Conservation (phyloP, 495 filamentous ascomycete genomes). For the Aspergillus olivimuriae region DNA sequence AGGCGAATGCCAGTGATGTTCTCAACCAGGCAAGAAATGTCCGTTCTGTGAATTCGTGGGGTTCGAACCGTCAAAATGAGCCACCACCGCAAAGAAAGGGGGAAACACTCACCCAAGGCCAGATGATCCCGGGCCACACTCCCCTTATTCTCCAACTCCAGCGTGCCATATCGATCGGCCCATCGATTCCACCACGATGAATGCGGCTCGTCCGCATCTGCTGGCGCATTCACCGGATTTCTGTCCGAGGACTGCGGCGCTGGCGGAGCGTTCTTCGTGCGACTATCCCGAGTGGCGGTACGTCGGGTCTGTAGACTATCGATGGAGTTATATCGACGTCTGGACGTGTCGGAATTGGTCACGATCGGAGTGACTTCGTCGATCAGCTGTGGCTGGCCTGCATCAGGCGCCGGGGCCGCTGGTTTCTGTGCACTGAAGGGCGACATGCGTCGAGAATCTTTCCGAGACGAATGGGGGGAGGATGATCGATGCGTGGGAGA, state of each 20-base stretch:
- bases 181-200: constrained; percentile 44
- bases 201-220: constrained; percentile 16
- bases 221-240: constrained; percentile 3
- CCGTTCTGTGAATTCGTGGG: constrained; percentile 60
- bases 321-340: constrained; percentile 34
- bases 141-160: constrained; percentile 95
- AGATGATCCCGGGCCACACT: constrained; percentile 93
- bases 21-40: constrained; percentile 97
- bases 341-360: constrained; percentile 14
- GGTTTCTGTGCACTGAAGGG: constrained; percentile 8
- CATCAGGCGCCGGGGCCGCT: constrained; percentile 8
- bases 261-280: constrained; percentile 5
- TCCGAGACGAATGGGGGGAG: constrained; percentile 22
- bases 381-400: constrained; percentile 10
- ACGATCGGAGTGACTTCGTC: constrained; percentile 34
- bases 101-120: constrained; percentile 64
- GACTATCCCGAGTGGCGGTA: constrained; percentile 7
- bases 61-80: constrained; percentile 4
- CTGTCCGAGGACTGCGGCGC: constrained; percentile 2
- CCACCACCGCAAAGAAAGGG: constrained; percentile 7
- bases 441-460: constrained; percentile 11
- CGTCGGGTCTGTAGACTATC: constrained; percentile 16
- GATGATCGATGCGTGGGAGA: constrained; percentile 21
- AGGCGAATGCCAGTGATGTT: constrained; percentile 91
- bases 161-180: constrained; percentile 65